phyloP scores from a whole-genome alignment of 2,329 filamentous ascomycete genomes.

The Microdochium nivale region DNA sequence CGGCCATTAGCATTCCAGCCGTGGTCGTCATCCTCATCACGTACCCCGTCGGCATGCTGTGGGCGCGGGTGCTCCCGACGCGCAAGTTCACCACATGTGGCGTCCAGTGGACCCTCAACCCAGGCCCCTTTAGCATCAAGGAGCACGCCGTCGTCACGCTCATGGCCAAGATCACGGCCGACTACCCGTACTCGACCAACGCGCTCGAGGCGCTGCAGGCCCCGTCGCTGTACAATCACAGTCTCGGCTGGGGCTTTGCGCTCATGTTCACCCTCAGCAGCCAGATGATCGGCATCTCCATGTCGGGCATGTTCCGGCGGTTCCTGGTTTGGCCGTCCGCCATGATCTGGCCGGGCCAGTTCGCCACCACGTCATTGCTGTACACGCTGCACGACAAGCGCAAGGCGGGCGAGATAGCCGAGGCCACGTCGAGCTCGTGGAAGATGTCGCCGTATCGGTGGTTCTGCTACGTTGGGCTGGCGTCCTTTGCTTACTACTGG shows the following conservation, averaged over 20 bases:
- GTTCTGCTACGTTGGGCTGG: slow-evolving; percentile 31
- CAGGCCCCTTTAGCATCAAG: slow-evolving; percentile 35
- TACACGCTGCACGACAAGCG: slow-evolving; percentile 32
- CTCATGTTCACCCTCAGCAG: slow-evolving; percentile 38
- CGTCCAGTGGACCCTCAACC: slow-evolving; percentile 30
- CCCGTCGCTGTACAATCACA: slow-evolving; percentile 29
- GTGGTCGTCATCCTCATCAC: slow-evolving; percentile 30
- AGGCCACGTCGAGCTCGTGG: slow-evolving; percentile 32
- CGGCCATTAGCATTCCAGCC: slow-evolving; percentile 25
- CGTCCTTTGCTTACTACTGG: slow-evolving; percentile 43
- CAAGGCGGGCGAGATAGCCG: slow-evolving; percentile 28
- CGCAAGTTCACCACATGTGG: slow-evolving; percentile 32
- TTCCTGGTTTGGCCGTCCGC: slow-evolving; percentile 38
- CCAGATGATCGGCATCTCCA: slow-evolving; percentile 42
- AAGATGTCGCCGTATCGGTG: slow-evolving; percentile 34
- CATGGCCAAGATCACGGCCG: slow-evolving; percentile 31
- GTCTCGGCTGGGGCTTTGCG: slow-evolving; percentile 38
- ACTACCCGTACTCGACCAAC: slow-evolving; percentile 15
- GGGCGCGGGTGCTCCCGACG: slow-evolving; percentile 31
- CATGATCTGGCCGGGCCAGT: slow-evolving; percentile 41
- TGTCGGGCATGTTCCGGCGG: slow-evolving; percentile 39
- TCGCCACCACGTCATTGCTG: slow-evolving; percentile 39
- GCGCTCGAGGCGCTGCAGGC: slow-evolving; percentile 21
- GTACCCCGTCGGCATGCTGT: slow-evolving; percentile 33
- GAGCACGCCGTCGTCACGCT: slow-evolving; percentile 34